Evolutionary conservation across 371 early-diverging fungal species (phyloP).

Genomic region (Syncephalastrum racemosum): DNA sequence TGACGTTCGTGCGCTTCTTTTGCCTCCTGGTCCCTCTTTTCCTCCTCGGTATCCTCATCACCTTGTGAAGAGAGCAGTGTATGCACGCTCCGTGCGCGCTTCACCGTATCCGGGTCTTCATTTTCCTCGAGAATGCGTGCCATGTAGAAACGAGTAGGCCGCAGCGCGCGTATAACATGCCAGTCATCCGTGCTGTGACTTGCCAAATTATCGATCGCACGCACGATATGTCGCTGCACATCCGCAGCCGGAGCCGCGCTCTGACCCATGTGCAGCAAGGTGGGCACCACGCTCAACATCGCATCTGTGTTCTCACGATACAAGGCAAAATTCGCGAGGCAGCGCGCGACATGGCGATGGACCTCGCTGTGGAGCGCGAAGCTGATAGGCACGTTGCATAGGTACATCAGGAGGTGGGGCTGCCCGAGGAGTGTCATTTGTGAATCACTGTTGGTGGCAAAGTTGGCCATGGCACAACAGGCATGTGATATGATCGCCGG

Average conservation of each 20-base stretch:
- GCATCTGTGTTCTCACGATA: constrained; percentile 45
- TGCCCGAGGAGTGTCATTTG: constrained; percentile 53
- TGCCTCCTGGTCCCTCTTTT: too few relatives aligned
- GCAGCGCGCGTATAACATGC: too few relatives aligned
- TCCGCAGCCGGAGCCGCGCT: constrained; percentile 25
- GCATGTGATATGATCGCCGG: constrained; percentile 53
- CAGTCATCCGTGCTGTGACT: too few relatives aligned
- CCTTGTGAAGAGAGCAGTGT: too few relatives aligned
- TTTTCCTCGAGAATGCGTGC: constrained; percentile 15
- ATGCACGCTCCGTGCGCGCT: constrained; percentile 31
- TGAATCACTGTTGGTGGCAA: constrained; percentile 65
- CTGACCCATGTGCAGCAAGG: constrained; percentile 43
- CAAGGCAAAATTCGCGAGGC: constrained; percentile 57
- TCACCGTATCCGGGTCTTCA: constrained; percentile 29
- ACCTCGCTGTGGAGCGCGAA: constrained; percentile 37
- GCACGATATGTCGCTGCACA: constrained; percentile 41
- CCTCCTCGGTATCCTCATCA: too few relatives aligned
- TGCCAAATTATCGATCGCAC: constrained; percentile 47
- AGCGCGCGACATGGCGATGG: constrained; percentile 58
- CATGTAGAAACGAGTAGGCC: constrained; percentile 11
- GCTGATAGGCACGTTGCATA: constrained; percentile 38
- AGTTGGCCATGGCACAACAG: constrained; percentile 63
- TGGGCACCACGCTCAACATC: constrained; percentile 51
- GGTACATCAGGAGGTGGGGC: constrained; percentile 41
- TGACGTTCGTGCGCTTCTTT: too few relatives aligned